Evolutionary conservation across 164 flowering plant genomes (phyloP), one percentile per base, ranked within the genome.

Genomic region (Berberis thunbergii): DNA sequence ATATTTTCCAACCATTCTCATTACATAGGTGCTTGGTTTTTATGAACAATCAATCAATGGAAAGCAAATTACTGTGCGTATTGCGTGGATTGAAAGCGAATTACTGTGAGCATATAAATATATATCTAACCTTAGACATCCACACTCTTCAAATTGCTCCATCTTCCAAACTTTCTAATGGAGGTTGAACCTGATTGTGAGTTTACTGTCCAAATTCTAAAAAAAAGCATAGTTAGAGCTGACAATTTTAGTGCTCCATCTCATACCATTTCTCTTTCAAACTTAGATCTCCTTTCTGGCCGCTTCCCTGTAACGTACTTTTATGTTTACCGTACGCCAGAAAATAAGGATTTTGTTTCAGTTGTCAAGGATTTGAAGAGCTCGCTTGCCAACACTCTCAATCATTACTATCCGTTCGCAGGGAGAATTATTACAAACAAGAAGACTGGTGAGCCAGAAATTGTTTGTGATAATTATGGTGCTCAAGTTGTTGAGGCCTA

Each of bases 281-380:
- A 83, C 64, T 78, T 81, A 39, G 87, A 83, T 68, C 79, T 83
- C 8, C 80, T 83, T 39, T 81, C 83, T 0, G 87, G 87, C 49
- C 80, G 84, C 4, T 81, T 81, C 54, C 87, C 87, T 0, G 79
- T 83, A 1, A 79, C 87, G 13, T 83, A 83, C 74, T 70, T 83
- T 54, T 81, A 79, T 55, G 80, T 79, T 66, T 83, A 83, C 73
- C 59, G 26, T 9, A 61, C 45, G 12, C 57, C 70, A 12, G 3
- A 0, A 6, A 0, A 3, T 0, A 6, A 61, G 6, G 3, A 49
- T 58, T 71, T 61, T 38, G 1, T 53, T 8, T 55, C 73, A 6
- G 54, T 72, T 12, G 44, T 72, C 0, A 55, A 70, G 4, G 39
- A 66, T 41, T 75, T 80, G 1, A 76, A 72, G 60, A 60, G 1